A percentile compares a stretch with the other conserved stretches of the same genome.
Evolutionary conservation across 2,329 filamentous ascomycete species (phyloP).

Genomic region (Calonectria ilicicola): DNA sequence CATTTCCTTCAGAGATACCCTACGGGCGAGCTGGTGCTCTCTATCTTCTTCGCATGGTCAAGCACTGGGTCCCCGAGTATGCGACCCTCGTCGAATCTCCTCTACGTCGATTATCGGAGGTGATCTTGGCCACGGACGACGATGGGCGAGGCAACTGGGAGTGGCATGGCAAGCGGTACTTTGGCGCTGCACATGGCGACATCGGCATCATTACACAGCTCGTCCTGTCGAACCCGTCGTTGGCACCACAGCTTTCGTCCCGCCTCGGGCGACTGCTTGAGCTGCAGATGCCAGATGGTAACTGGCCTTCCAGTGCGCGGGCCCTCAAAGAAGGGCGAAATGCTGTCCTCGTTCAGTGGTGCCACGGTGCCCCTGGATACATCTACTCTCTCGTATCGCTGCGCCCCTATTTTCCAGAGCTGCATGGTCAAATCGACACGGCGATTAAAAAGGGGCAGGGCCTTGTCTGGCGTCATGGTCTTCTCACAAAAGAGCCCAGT

Average conservation of each 20-base stretch:
- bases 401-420: slow-evolving; percentile 64
- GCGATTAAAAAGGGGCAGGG: slow-evolving; percentile 64
- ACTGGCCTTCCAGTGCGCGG: slow-evolving; percentile 69
- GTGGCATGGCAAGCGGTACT: slow-evolving; percentile 72
- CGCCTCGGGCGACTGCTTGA: slow-evolving; percentile 67
- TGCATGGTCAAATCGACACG: slow-evolving; percentile 64
- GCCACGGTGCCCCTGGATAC: slow-evolving; percentile 75
- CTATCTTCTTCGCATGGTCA: slow-evolving; percentile 75
- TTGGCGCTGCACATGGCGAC: slow-evolving; percentile 76
- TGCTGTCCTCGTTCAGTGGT: slow-evolving; percentile 70
- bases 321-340: slow-evolving; percentile 55
- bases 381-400: slow-evolving; percentile 69
- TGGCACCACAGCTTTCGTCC: slow-evolving; percentile 64
- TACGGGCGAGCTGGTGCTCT: slow-evolving; percentile 77
- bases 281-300: slow-evolving; percentile 71
- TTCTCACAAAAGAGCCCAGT: slow-evolving; percentile 73
- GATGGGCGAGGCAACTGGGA: slow-evolving; percentile 64
- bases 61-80: slow-evolving; percentile 65
- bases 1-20: slow-evolving; percentile 69
- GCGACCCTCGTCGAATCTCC: slow-evolving; percentile 62
- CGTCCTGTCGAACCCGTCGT: slow-evolving; percentile 66
- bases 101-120: slow-evolving; percentile 67
- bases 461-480: slow-evolving; percentile 67
- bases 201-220: slow-evolving; percentile 80
- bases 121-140: slow-evolving; percentile 65